These are phyloP conservation scores for Lasiosphaeris hirsuta DNA, from an alignment of 495 filamentous ascomycete species.

Conservation along the genomic window DNA sequence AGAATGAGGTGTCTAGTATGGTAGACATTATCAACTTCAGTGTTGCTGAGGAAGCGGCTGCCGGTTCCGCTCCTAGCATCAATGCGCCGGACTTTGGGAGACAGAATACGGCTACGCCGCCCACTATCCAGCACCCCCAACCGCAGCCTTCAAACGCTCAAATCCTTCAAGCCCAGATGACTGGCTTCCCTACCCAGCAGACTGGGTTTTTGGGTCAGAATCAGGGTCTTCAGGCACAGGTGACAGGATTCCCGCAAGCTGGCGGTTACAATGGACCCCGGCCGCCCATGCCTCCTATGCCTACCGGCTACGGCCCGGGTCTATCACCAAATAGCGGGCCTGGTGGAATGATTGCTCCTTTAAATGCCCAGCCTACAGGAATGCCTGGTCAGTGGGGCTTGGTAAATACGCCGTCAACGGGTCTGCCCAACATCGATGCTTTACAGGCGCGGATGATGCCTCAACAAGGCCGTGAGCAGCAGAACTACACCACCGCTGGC, in stretches of 20 bases:
- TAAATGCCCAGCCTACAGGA: slow-evolving; percentile 94
- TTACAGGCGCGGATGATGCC: slow-evolving; percentile 98
- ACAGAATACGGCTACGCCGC: slow-evolving; percentile 62
- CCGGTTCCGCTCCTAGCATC: slow-evolving; percentile 43
- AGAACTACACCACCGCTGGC: slow-evolving; percentile 76
- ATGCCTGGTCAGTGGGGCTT: slow-evolving; percentile 96
- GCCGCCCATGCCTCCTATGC: slow-evolving; percentile 94
- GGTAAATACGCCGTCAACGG: slow-evolving; percentile 87
- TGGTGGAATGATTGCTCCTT: slow-evolving; percentile 51
- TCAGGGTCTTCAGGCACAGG: slow-evolving; percentile 54
- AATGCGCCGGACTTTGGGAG: slow-evolving; percentile 78
- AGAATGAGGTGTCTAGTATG: slow-evolving; percentile 98
- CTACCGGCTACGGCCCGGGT: slow-evolving; percentile 68
- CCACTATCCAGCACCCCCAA: slow-evolving; percentile 81
- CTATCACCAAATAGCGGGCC: slow-evolving; percentile 61
- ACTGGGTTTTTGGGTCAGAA: slow-evolving; percentile 43
- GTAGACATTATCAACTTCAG: slow-evolving; percentile 99
- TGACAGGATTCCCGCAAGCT: slow-evolving; percentile 56
- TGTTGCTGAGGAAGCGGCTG: slow-evolving; percentile 67
- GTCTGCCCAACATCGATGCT: slow-evolving; percentile 89
- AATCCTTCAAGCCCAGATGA: slow-evolving; percentile 71
- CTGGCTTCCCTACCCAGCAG: slow-evolving; percentile 62
- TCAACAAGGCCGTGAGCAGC: slow-evolving; percentile 86
- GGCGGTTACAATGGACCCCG: slow-evolving; percentile 69
- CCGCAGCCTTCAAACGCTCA: slow-evolving; percentile 75